phyloP scores from a whole-genome alignment of 2,329 filamentous ascomycete species.

The Corynespora cassiicola region DNA sequence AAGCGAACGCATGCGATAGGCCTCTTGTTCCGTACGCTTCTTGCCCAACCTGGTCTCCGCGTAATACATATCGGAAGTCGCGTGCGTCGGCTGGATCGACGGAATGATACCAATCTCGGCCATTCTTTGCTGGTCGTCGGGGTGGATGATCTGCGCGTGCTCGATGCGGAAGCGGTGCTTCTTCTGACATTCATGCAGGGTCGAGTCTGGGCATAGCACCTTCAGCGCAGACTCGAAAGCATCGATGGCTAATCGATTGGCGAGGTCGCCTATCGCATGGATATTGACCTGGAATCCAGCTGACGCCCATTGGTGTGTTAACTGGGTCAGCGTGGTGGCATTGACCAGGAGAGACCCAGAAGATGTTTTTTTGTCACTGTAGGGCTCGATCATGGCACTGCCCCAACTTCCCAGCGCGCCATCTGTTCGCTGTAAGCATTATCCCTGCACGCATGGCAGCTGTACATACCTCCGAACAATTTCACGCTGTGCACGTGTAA shows the following conservation, averaged over 20 bases:
- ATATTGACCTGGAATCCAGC: slow-evolving; percentile 73
- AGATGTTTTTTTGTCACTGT: slow-evolving; percentile 67
- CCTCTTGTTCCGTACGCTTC: slow-evolving; percentile 60
- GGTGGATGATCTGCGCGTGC: slow-evolving; percentile 74
- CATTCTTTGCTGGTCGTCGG: slow-evolving; percentile 68
- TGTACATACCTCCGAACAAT: slow-evolving; percentile 66
- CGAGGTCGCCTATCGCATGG: slow-evolving; percentile 74
- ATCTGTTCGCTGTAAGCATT: slow-evolving; percentile 52
- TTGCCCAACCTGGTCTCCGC: slow-evolving; percentile 66
- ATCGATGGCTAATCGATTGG: slow-evolving; percentile 69
- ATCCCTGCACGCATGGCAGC: too few relatives aligned
- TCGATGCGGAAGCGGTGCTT: slow-evolving; percentile 70
- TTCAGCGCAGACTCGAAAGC: slow-evolving; percentile 65
- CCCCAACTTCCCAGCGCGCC: slow-evolving; percentile 76
- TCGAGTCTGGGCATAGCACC: slow-evolving; percentile 56
- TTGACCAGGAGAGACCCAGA: slow-evolving; percentile 72
- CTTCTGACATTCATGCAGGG: slow-evolving; percentile 58
- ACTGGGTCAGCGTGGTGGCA: slow-evolving; percentile 61
- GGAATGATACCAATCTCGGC: slow-evolving; percentile 67
- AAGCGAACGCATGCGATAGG: slow-evolving; percentile 71
- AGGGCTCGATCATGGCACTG: slow-evolving; percentile 74
- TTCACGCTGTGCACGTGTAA: slow-evolving; percentile 70
- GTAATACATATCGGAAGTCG: slow-evolving; percentile 74
- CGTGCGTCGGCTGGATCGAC: slow-evolving; percentile 75
- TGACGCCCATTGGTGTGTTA: slow-evolving; percentile 65